A percentile compares a stretch with the other conserved stretches of the same genome.
Evolutionary conservation across 2,329 filamentous ascomycete species (phyloP).

Genomic region (Gaeumannomyces sp.): DNA sequence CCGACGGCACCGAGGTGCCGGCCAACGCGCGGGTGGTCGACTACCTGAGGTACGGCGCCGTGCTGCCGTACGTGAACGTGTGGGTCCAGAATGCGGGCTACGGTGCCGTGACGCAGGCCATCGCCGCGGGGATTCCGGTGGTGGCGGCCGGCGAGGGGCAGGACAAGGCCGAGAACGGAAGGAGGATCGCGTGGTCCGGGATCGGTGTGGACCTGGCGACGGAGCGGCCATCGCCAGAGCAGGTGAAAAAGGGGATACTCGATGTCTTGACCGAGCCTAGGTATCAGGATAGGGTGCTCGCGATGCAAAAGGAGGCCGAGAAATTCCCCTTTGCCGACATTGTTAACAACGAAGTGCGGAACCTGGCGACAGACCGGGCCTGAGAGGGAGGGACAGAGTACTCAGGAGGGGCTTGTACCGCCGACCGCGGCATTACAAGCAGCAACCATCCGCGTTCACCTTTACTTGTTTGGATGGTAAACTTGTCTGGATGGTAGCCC

Average conservation of each 20-base stretch:
- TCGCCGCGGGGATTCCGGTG: slow-evolving; percentile 34
- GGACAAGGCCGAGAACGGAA: slow-evolving; percentile 34
- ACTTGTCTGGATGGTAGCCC: too few relatives aligned
- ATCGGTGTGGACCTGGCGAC: slow-evolving; percentile 27
- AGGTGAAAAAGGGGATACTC: slow-evolving; percentile 24
- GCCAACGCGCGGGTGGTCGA: slow-evolving; percentile 28
- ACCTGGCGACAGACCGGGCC: neutral
- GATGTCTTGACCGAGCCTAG: slow-evolving; percentile 19
- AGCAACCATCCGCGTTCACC: too few relatives aligned
- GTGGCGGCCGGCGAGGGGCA: slow-evolving; percentile 34
- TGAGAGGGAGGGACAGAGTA: neutral
- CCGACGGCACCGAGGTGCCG: slow-evolving; percentile 16
- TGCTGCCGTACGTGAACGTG: slow-evolving; percentile 28
- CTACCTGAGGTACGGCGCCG: slow-evolving; percentile 32
- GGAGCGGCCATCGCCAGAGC: slow-evolving; percentile 20
- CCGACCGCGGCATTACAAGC: too few relatives aligned
- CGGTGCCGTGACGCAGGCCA: slow-evolving; percentile 33
- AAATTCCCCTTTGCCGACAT: slow-evolving; percentile 10
- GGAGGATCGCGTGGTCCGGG: slow-evolving; percentile 27
- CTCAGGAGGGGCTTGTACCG: neutral
- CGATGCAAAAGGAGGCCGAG: neutral
- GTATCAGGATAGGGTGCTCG: slow-evolving; percentile 2
- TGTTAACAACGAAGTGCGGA: slow-evolving; percentile 1
- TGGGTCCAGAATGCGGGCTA: slow-evolving; percentile 37
- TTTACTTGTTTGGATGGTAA: too few relatives aligned